Evolutionary conservation across 2,329 filamentous ascomycete species (phyloP).

Genomic region (Fusarium globosum): DNA sequence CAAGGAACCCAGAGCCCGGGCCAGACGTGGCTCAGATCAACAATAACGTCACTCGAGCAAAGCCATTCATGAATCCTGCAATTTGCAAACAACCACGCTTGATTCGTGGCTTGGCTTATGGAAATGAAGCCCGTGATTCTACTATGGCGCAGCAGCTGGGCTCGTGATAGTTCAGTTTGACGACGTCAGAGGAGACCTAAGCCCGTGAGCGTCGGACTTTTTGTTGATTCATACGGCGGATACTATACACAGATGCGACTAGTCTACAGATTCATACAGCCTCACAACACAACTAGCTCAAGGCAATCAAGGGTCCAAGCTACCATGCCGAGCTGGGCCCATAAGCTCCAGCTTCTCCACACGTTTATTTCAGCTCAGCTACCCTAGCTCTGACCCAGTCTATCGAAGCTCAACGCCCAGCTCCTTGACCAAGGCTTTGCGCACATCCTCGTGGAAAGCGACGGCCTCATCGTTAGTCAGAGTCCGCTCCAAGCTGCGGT

Average conservation of each 20-base stretch:
- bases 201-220: neutral
- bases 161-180: neutral
- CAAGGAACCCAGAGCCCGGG: slow-evolving; percentile 24
- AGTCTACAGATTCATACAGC: slow-evolving; percentile 31
- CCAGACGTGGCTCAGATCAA: slow-evolving; percentile 35
- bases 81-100: slow-evolving; percentile 12
- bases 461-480: slow-evolving; percentile 87
- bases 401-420: slow-evolving; percentile 76
- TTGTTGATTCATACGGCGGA: slow-evolving; percentile 1
- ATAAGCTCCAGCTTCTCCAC: slow-evolving; percentile 38
- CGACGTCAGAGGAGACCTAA: slow-evolving; percentile 13
- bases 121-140: neutral
- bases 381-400: slow-evolving; percentile 10
- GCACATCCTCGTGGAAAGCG: slow-evolving; percentile 76
- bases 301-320: slow-evolving; percentile 7
- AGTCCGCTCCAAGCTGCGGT: slow-evolving; percentile 90
- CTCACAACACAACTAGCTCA: slow-evolving; percentile 4
- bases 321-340: slow-evolving; percentile 33
- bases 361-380: slow-evolving; percentile 30
- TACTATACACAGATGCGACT: slow-evolving; percentile 20
- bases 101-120: slow-evolving; percentile 21
- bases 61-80: slow-evolving; percentile 27
- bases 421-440: slow-evolving; percentile 71
- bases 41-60: slow-evolving; percentile 31
- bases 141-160: slow-evolving; percentile 30